Evolutionary conservation across 371 early-diverging fungal genomes (phyloP).

Genomic region (Paraphysoderma sedebokerense): DNA sequence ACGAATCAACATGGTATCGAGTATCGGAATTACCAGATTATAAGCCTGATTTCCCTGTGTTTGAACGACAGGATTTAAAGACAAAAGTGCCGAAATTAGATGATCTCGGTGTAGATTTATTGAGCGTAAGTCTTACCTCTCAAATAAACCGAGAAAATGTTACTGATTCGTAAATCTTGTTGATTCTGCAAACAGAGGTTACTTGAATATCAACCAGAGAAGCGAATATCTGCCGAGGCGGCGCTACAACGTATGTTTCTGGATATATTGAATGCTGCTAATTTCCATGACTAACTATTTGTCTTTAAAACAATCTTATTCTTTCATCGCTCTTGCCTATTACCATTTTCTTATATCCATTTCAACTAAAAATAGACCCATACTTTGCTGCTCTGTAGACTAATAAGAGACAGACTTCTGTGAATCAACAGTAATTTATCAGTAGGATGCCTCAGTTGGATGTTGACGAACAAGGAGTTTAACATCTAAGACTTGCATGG

Average conservation of each 20-base stretch:
- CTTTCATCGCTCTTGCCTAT: too few relatives aligned
- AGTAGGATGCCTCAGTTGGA: too few relatives aligned
- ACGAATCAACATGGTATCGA: conserved; percentile 76
- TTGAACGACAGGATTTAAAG: conserved; percentile 41
- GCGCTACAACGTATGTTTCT: conserved; percentile 45
- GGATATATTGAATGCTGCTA: too few relatives aligned
- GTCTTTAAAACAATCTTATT: too few relatives aligned
- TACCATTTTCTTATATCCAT: too few relatives aligned
- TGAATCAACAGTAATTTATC: too few relatives aligned
- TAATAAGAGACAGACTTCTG: too few relatives aligned
- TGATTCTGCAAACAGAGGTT: conserved; percentile 17
- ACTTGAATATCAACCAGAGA: conserved; percentile 55
- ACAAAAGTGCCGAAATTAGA: conserved; percentile 66
- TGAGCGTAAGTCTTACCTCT: conserved; percentile 21
- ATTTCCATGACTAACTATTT: too few relatives aligned
- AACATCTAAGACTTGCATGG: too few relatives aligned
- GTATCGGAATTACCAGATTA: conserved; percentile 88
- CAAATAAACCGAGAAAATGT: neutral
- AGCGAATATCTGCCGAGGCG: conserved; percentile 48
- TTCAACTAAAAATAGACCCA: too few relatives aligned
- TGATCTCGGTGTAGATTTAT: conserved; percentile 55
- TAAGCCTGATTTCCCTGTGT: conserved; percentile 53
- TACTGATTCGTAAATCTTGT: neutral
- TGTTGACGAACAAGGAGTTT: too few relatives aligned
- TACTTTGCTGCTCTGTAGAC: too few relatives aligned